Conservation (phyloP, 208 protist species). For the Vickermania spadyakhi region DNA sequence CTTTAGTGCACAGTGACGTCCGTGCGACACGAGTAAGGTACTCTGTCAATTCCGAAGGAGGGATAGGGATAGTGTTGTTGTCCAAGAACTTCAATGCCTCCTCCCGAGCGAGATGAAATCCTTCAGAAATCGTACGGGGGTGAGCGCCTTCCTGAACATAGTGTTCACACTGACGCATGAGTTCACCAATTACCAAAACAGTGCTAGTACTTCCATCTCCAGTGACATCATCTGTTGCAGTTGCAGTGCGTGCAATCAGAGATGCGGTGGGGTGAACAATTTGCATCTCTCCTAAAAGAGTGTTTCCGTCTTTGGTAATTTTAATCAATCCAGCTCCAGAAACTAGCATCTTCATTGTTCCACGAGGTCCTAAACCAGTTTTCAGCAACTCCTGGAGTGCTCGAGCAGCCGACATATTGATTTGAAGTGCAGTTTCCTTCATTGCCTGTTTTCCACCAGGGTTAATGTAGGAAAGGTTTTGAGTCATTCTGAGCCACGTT, state of each 20-base stretch:
- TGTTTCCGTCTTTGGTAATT: slow-evolving; percentile 99
- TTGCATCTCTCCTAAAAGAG: slow-evolving; percentile 99
- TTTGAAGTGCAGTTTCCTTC: slow-evolving; percentile 88
- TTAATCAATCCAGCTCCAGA: slow-evolving; percentile 98
- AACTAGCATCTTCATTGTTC: slow-evolving; percentile 99
- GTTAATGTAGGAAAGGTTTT: slow-evolving; percentile 87
- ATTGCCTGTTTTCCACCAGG: slow-evolving; percentile 75
- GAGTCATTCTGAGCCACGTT: slow-evolving; percentile 21
- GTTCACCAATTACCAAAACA: slow-evolving; percentile 99
- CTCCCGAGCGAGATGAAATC: slow-evolving; percentile 95
- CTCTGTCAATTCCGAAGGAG: slow-evolving; percentile 70
- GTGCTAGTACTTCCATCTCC: slow-evolving; percentile 99
- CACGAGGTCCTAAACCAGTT: slow-evolving; percentile 98
- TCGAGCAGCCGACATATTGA: slow-evolving; percentile 98
- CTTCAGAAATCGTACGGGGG: slow-evolving; percentile 96
- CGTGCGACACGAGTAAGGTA: slow-evolving; percentile 94
- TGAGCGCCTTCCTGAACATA: slow-evolving; percentile 99
- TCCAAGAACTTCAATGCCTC: slow-evolving; percentile 91
- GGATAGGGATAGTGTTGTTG: slow-evolving; percentile 54
- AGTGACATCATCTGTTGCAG: slow-evolving; percentile 99
- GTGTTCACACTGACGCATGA: slow-evolving; percentile 97
- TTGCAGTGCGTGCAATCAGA: slow-evolving; percentile 98
- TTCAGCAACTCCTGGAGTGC: slow-evolving; percentile 97
- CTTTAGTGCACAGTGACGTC: slow-evolving; percentile 95
- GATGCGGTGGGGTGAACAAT: slow-evolving; percentile 99